Conservation (phyloP, 148 eudicot species). For the Salicornia ramosissima region DNA sequence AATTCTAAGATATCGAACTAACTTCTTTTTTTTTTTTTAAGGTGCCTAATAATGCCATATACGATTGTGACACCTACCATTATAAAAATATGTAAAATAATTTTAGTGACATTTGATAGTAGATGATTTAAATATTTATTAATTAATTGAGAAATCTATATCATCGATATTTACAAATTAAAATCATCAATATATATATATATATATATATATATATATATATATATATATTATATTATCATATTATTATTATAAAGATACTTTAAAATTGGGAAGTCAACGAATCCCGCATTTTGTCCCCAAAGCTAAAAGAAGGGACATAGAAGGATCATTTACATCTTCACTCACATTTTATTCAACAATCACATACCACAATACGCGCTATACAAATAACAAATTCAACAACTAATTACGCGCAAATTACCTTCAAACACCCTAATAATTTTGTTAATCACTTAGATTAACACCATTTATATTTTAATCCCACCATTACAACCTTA, state of each 20-base stretch:
- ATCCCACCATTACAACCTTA: too few relatives aligned
- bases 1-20: too few relatives aligned
- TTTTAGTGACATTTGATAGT: not conserved
- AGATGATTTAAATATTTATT: too few relatives aligned
- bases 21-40: too few relatives aligned
- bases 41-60: not conserved
- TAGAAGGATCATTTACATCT: not conserved
- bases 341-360: not conserved
- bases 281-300: not conserved
- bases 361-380: not conserved
- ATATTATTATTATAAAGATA: not conserved
- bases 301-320: conserved; percentile 5
- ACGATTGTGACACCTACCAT: not conserved
- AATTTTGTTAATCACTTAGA: not conserved
- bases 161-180: too few relatives aligned
- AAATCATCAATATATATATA: too few relatives aligned
- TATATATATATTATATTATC: too few relatives aligned
- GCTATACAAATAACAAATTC: not conserved
- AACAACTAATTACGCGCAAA: not conserved
- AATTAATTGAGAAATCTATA: too few relatives aligned
- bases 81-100: too few relatives aligned
- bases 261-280: not conserved
- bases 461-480: too few relatives aligned
- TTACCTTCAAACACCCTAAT: not conserved
- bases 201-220: too few relatives aligned